Percentiles rank a stretch among this genome's conserved stretches.
Conservation (phyloP, 2,329 filamentous ascomycete genomes). For the Trichoderma lentiforme region DNA sequence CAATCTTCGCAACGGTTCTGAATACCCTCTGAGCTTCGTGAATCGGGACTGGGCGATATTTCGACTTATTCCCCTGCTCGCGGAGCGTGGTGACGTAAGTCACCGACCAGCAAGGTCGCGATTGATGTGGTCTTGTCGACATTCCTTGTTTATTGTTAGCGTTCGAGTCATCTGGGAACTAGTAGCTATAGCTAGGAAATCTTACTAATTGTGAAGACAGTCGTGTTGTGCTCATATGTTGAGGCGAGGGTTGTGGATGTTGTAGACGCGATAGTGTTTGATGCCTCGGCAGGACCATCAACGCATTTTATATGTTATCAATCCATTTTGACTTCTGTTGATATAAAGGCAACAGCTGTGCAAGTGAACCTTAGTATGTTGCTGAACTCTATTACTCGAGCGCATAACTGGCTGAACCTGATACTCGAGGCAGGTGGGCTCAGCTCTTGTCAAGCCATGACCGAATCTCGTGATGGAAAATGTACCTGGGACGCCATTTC, state of each 20-base stretch:
- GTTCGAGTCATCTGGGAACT: neutral
- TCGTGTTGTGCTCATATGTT: fast-evolving
- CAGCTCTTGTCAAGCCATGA: neutral
- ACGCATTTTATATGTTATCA: neutral
- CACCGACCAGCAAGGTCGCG: neutral
- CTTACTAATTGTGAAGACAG: neutral
- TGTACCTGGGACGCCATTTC: neutral
- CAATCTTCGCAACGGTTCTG: neutral
- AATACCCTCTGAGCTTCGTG: neutral
- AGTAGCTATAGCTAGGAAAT: neutral
- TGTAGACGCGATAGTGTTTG: neutral
- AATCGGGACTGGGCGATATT: neutral
- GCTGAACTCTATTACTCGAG: neutral
- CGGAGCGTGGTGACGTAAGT: neutral
- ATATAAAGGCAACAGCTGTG: neutral
- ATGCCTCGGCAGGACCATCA: neutral
- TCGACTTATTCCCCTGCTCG: neutral
- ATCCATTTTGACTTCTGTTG: neutral
- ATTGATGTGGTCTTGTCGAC: neutral
- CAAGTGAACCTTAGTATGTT: neutral
- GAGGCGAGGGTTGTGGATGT: fast-evolving
- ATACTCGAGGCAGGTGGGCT: neutral
- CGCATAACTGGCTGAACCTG: neutral
- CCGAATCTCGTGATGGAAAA: neutral
- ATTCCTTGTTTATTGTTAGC: neutral